phyloP scores from a whole-genome alignment of 306 rosid genomes.

The Vigna hirtella region DNA sequence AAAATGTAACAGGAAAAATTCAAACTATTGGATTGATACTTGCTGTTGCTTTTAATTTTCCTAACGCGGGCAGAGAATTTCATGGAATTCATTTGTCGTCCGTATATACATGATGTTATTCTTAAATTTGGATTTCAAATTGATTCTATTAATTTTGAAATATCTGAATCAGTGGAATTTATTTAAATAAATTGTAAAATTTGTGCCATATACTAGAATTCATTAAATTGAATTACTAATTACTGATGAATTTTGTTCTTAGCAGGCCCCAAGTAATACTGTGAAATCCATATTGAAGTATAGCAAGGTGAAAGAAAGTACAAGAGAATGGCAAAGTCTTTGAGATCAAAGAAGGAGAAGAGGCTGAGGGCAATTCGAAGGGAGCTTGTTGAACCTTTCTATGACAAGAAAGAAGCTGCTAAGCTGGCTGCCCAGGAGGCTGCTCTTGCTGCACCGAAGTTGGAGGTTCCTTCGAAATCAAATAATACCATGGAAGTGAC shows the following conservation, averaged over 20 bases:
- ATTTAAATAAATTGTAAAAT: background rate
- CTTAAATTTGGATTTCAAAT: background rate
- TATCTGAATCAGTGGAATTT: background rate
- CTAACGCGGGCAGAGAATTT: background rate
- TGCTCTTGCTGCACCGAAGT: conserved; percentile 96
- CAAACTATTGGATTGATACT: background rate
- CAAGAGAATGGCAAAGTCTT: conserved; percentile 79
- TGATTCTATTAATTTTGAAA: background rate
- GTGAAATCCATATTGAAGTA: background rate
- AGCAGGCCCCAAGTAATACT: conserved; percentile 16
- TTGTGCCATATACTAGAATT: background rate
- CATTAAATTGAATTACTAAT: background rate
- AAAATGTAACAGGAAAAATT: background rate
- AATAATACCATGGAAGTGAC: conserved; percentile 61
- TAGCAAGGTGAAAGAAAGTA: background rate
- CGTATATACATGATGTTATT: background rate
- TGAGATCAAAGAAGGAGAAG: conserved; percentile 90
- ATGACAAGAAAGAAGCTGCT: conserved; percentile 88
- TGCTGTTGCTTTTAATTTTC: background rate
- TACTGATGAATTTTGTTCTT: conserved; percentile 3
- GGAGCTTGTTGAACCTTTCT: conserved; percentile 82
- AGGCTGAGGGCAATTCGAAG: conserved; percentile 89
- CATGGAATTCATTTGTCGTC: background rate
- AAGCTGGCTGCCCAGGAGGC: conserved; percentile 90
- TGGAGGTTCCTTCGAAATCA: conserved; percentile 52